Percentiles rank a stretch among this genome's conserved stretches.
Evolutionary conservation across 73 alveolate species (phyloP).

Genomic region (Stentor roeselii): DNA sequence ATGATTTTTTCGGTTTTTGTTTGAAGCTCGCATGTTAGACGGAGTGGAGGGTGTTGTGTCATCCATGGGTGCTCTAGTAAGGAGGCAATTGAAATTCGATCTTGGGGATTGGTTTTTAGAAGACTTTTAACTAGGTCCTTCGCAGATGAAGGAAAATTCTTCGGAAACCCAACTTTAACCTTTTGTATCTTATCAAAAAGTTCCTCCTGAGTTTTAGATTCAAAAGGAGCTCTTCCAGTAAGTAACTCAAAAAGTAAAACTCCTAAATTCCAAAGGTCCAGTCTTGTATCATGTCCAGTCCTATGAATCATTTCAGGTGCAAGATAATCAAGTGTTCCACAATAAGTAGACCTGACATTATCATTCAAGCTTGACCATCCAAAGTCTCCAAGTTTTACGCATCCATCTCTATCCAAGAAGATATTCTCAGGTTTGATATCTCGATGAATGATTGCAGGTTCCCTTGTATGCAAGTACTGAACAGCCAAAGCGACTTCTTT

Average conservation of each 20-base stretch:
- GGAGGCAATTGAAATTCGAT: conserved; percentile 67
- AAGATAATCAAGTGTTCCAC: conserved; percentile 76
- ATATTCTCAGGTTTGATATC: conserved; percentile 74
- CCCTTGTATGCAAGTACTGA: conserved; percentile 58
- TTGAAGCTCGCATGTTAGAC: conserved; percentile 40
- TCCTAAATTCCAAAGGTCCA: conserved; percentile 46
- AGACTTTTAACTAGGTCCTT: conserved; percentile 71
- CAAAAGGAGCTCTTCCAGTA: conserved; percentile 48
- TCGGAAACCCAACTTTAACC: conserved; percentile 37
- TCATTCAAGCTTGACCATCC: conserved; percentile 65
- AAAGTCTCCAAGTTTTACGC: conserved; percentile 64
- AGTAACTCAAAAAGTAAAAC: conserved; percentile 44
- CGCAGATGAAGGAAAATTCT: conserved; percentile 78
- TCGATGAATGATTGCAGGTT: conserved; percentile 70
- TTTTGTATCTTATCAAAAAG: conserved; percentile 24
- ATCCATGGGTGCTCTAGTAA: conserved; percentile 80
- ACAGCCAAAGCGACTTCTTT: conserved; percentile 71
- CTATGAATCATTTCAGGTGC: conserved; percentile 81
- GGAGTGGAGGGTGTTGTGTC: conserved; percentile 74
- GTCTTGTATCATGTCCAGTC: conserved; percentile 28
- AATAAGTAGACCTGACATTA: conserved; percentile 59
- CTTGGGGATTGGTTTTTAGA: conserved; percentile 73
- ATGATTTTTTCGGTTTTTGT: not conserved
- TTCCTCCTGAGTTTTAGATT: conserved; percentile 35
- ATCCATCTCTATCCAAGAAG: conserved; percentile 55